Conservation (phyloP, 257 asterid species). For the Solanum tacnaense region DNA sequence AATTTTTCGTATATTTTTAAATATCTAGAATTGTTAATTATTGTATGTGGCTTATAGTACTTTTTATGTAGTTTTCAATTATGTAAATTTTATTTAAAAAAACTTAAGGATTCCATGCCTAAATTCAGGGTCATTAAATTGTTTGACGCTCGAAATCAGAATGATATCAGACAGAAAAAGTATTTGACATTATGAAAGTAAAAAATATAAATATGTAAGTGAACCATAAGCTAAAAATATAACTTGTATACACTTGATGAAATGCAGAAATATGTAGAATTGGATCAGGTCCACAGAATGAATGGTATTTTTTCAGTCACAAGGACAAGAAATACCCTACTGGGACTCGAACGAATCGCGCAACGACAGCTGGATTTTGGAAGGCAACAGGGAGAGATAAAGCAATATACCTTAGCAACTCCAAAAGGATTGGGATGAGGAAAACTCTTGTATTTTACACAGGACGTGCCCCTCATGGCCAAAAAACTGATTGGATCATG, state of each 20-base stretch:
- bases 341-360: conserved; percentile 75
- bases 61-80: no score
- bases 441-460: conserved; percentile 82
- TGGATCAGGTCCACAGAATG: conserved; percentile 73
- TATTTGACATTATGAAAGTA: neutral
- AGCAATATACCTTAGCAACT: conserved; percentile 39
- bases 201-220: neutral
- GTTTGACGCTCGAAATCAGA: no score
- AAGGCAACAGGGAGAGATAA: conserved; percentile 82
- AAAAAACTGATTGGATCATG: conserved; percentile 88
- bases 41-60: no score
- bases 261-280: conserved; percentile 68
- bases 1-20: no score
- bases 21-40: no score
- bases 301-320: conserved; percentile 84
- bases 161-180: no score
- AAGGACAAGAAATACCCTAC: conserved; percentile 81
- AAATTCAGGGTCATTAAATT: no score
- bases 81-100: no score
- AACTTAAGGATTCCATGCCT: no score
- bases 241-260: neutral
- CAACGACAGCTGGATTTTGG: conserved; percentile 78
- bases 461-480: conserved; percentile 87
- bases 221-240: neutral
- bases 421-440: conserved; percentile 66